A percentile compares a stretch with the other conserved stretches of the same genome.
phyloP scores from a whole-genome alignment of 225 moss, liverwort and hornwort genomes.

The Marchantia polymorpha region DNA sequence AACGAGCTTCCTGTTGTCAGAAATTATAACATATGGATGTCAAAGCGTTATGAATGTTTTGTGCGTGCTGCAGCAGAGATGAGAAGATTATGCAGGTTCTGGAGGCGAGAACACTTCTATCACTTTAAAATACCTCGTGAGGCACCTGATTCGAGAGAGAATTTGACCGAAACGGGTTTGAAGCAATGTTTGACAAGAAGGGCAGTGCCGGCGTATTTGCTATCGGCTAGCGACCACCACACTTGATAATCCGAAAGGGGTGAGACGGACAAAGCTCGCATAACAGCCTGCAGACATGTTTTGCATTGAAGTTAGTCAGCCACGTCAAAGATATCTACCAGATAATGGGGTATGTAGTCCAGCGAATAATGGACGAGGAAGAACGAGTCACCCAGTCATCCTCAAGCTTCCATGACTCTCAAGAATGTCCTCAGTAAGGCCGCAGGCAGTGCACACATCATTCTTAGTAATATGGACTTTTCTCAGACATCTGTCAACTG shows the following conservation, averaged over 20 bases:
- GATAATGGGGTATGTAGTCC: not conserved
- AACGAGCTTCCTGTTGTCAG: no score
- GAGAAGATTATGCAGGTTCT: no score
- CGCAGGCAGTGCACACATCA: not conserved
- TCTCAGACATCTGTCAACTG: not conserved
- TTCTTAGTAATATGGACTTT: not conserved
- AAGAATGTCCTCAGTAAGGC: not conserved
- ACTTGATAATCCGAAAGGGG: slow-evolving; percentile 74
- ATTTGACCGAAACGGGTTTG: slow-evolving; percentile 64
- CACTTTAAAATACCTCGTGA: slow-evolving; percentile 30
- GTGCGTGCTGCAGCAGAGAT: no score
- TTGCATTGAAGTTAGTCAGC: not conserved
- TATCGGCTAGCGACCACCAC: slow-evolving; percentile 83
- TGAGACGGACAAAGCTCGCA: slow-evolving; percentile 66
- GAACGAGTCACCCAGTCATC: not conserved
- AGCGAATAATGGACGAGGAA: not conserved
- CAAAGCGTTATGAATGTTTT: no score
- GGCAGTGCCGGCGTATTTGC: slow-evolving; percentile 81
- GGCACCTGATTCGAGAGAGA: slow-evolving; percentile 50
- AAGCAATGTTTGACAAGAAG: slow-evolving; percentile 68
- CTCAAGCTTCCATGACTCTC: not conserved
- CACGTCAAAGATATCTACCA: not conserved
- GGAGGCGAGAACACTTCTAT: not conserved
- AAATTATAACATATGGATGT: no score
- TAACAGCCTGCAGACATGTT: slow-evolving; percentile 51